A percentile compares a stretch with the other conserved stretches of the same genome.
phyloP scores from a whole-genome alignment of 768 basidiomycete species.

The Pisolithus sp. region DNA sequence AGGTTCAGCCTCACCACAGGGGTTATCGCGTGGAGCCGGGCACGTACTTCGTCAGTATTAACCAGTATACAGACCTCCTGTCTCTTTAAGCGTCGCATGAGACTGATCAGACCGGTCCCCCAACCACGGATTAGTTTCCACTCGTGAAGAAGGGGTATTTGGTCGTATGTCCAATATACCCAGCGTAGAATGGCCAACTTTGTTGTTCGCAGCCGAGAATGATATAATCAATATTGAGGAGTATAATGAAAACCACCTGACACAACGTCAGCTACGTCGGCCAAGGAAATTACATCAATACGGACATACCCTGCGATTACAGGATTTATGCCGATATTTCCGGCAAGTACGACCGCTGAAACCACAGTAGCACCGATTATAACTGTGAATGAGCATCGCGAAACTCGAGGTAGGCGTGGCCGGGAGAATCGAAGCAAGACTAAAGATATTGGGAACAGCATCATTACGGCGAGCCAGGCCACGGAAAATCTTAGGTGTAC shows the following conservation, averaged over 20 bases:
- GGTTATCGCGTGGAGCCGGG: not conserved
- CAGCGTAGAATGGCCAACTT: slow-evolving; percentile 46
- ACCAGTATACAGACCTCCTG: slow-evolving; percentile 57
- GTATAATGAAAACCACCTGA: slow-evolving; percentile 60
- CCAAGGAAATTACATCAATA: not conserved
- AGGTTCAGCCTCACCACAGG: not conserved
- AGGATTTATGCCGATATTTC: slow-evolving; percentile 56
- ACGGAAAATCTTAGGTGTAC: slow-evolving; percentile 48
- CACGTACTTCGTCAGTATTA: slow-evolving; percentile 57
- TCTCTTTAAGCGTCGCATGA: slow-evolving; percentile 41
- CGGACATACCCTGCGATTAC: slow-evolving; percentile 44
- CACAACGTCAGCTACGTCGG: not conserved
- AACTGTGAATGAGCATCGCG: slow-evolving; percentile 33
- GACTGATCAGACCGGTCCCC: slow-evolving; percentile 37
- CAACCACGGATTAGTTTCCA: slow-evolving; percentile 33
- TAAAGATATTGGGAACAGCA: slow-evolving; percentile 54
- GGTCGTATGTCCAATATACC: slow-evolving; percentile 60
- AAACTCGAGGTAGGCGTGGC: slow-evolving; percentile 44
- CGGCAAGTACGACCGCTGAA: slow-evolving; percentile 40
- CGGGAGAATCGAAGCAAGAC: slow-evolving; percentile 61
- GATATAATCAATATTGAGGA: slow-evolving; percentile 41
- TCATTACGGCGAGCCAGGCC: slow-evolving; percentile 61
- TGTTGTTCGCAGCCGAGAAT: slow-evolving; percentile 48
- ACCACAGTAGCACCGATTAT: slow-evolving; percentile 40
- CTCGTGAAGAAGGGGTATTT: slow-evolving; percentile 43